Conservation (phyloP, 352 stramenopile genomes). For the Phytophthora agathidicida region DNA sequence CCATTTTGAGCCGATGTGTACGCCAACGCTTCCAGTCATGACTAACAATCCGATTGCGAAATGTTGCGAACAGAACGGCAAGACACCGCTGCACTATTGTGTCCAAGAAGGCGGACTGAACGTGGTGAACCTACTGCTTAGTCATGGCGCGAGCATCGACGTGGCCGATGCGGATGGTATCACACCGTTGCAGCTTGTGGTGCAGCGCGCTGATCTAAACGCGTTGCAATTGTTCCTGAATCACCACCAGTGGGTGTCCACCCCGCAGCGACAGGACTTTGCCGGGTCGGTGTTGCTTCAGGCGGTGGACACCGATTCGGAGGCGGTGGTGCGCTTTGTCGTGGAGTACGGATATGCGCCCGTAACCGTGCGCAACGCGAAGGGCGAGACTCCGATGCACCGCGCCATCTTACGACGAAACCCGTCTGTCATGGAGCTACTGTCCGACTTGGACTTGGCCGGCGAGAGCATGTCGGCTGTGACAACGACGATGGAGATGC, state of each 20-base stretch:
- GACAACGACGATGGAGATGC: neutral
- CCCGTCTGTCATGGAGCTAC: constrained; percentile 8
- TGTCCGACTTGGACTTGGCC: constrained; percentile 6
- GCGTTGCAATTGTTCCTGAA: constrained; percentile 39
- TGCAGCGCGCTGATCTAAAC: constrained; percentile 17
- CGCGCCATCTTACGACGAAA: constrained; percentile 12
- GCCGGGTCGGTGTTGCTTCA: constrained; percentile 12
- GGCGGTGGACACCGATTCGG: constrained; percentile 6
- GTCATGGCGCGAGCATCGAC: constrained; percentile 22
- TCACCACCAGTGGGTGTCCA: constrained; percentile 30
- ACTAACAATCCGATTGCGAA: neutral
- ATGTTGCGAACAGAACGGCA: constrained; percentile 26
- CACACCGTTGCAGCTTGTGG: constrained; percentile 4
- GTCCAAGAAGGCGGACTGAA: constrained; percentile 28
- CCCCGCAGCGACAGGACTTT: constrained; percentile 20
- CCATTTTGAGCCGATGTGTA: neutral
- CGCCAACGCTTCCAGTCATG: neutral
- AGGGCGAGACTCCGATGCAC: constrained; percentile 20
- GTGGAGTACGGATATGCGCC: constrained; percentile 22
- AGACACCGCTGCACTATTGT: constrained; percentile 34
- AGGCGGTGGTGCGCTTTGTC: constrained; percentile 13
- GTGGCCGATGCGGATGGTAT: constrained; percentile 13
- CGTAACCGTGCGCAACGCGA: constrained; percentile 1
- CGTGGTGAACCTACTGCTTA: constrained; percentile 30
- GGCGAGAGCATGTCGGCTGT: constrained; percentile 1